Base-by-base conservation (phyloP, 2,329 filamentous ascomycete species). In the Xylariaceae sp. region DNA sequence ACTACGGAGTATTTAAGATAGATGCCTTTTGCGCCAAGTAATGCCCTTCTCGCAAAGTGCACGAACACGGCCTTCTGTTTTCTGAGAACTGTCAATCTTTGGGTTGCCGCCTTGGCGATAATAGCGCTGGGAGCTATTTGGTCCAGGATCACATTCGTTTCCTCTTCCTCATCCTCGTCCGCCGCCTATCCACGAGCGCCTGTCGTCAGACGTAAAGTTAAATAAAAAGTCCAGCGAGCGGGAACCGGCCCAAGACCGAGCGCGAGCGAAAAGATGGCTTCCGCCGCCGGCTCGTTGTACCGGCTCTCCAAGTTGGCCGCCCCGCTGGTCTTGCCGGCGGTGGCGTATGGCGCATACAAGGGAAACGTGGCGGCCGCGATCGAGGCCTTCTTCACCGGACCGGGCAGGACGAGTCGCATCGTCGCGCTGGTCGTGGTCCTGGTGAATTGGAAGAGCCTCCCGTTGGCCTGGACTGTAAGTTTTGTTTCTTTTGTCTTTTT, bases 391-490 rank as follows among this genome's bases (percentile, higher is more conserved):
- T 59, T 73, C 43, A 75, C 70, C 0, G 75, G 74, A 0, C 73
- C 74, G 0, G 75, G 74, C 3, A 65, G 71, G 36, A 69, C 65
- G 5, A 73, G 68, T 47, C 69, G 75, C 4, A 66, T 78, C 40
- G 36, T 74, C 40, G 59, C 76, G 42, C 51, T 82, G 11, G 35
- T 75, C 9, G 74, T 84, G 40, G 67, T 76, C 9, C 33, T 82
- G 6, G 51, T 76, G 30, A 90, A 89, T 60, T 69, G 82, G 65
- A 90, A 90, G 70, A 84, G 74, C 44, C 55, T 88, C 44, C 85
- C 85, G 0, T 71, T 86, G 29, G 74, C 77, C 8, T 90, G 85
- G 85, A 87, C 86, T 50, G 81, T 85, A 72, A 39, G 79, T 24
- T 24, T 24, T 11, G 11, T 24, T 7, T 24, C 21, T 24, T 24